phyloP scores from a whole-genome alignment of 169 alveolate species.

The Hepatocystis sp. region DNA sequence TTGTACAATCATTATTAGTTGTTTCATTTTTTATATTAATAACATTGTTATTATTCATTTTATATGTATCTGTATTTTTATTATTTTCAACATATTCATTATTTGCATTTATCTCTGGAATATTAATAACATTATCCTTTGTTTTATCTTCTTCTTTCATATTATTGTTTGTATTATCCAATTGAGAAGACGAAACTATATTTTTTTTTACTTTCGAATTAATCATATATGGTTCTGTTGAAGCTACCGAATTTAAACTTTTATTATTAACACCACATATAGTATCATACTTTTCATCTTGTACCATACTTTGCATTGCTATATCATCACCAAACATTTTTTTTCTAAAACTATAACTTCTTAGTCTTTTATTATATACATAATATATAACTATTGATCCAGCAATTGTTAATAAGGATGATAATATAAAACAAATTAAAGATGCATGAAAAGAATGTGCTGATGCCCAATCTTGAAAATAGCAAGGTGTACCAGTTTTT shows the following conservation, averaged over 20 bases:
- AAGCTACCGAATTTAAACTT: conserved; percentile 74
- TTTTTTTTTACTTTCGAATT: background rate
- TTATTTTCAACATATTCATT: background rate
- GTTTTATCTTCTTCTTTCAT: background rate
- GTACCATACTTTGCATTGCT: conserved; percentile 23
- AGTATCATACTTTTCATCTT: conserved; percentile 2
- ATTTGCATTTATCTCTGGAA: background rate
- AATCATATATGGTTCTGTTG: conserved; percentile 20
- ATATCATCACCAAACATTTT: conserved; percentile 31
- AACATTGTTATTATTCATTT: too few relatives aligned
- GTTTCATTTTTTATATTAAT: background rate
- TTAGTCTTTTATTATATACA: conserved; percentile 35
- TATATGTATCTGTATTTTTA: background rate
- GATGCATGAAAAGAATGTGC: conserved; percentile 64
- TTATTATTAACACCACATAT: conserved; percentile 24
- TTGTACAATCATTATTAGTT: background rate
- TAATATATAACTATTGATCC: conserved; percentile 66
- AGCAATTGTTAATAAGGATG: conserved; percentile 45
- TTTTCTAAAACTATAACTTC: conserved; percentile 19
- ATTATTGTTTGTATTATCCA: background rate
- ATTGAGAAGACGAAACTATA: background rate
- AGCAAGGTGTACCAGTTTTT: conserved; percentile 63
- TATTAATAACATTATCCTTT: too few relatives aligned
- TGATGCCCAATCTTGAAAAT: conserved; percentile 78
- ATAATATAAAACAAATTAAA: conserved; percentile 45